Percentiles rank a stretch among this genome's conserved stretches.
These are phyloP conservation scores for Penicillium verrucosum DNA, from an alignment of 2,329 filamentous ascomycete genomes.

Conservation along the genomic window DNA sequence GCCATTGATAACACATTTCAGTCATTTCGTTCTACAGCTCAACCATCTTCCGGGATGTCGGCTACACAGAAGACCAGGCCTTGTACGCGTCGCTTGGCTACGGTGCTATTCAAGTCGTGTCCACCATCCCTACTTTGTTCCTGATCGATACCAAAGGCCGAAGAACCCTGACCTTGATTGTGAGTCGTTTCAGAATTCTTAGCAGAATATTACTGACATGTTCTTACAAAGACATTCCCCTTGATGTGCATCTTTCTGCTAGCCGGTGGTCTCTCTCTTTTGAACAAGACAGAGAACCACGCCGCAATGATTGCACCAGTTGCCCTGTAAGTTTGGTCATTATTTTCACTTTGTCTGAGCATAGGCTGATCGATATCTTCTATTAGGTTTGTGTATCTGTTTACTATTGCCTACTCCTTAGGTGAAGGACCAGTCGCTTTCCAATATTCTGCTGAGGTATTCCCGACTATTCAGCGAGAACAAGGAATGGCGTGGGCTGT, in stretches of 20 bases:
- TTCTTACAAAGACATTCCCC: slow-evolving; percentile 60
- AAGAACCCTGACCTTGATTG: slow-evolving; percentile 45
- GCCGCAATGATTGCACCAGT: slow-evolving; percentile 33
- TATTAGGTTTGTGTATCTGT: slow-evolving; percentile 61
- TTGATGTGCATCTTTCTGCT: slow-evolving; percentile 63
- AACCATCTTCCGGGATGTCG: slow-evolving; percentile 53
- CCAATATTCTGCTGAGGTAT: slow-evolving; percentile 53
- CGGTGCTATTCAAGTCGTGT: slow-evolving; percentile 61
- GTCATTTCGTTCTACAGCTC: slow-evolving; percentile 70
- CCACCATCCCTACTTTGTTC: slow-evolving; percentile 59
- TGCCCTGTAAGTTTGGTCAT: slow-evolving; percentile 13
- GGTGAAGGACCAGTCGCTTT: slow-evolving; percentile 56
- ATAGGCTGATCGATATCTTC: slow-evolving; percentile 41
- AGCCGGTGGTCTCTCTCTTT: slow-evolving; percentile 55
- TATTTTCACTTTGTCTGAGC: no score
- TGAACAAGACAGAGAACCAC: slow-evolving; percentile 39
- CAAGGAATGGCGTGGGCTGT: slow-evolving; percentile 28
- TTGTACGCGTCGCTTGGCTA: slow-evolving; percentile 62
- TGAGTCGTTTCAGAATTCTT: background rate
- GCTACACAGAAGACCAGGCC: slow-evolving; percentile 54
- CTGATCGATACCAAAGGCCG: slow-evolving; percentile 66
- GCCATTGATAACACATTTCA: slow-evolving; percentile 43
- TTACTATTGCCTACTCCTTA: slow-evolving; percentile 60
- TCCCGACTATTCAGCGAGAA: slow-evolving; percentile 52
- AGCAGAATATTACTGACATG: background rate